phyloP scores from a whole-genome alignment of 208 protist genomes.

The Trypanosoma avium region DNA sequence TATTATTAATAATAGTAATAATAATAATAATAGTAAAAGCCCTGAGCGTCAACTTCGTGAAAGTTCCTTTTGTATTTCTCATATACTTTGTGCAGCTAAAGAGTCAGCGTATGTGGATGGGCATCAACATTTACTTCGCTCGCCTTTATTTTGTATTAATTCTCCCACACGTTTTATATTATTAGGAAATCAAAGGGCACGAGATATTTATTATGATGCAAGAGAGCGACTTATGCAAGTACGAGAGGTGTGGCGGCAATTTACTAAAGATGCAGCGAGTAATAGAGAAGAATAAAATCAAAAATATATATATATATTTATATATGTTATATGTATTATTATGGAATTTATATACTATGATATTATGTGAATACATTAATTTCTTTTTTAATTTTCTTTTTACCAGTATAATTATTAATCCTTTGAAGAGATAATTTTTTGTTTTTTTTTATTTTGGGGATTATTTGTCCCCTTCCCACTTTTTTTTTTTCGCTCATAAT shows the following conservation, averaged over 20 bases:
- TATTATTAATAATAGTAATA: neutral
- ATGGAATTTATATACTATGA: no score
- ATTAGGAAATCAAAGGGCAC: slow-evolving; percentile 40
- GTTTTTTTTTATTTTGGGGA: no score
- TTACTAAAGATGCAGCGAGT: neutral
- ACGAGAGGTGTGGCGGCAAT: slow-evolving; percentile 2
- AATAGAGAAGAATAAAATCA: no score
- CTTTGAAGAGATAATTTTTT: no score
- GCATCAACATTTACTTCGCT: slow-evolving; percentile 64
- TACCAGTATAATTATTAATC: no score
- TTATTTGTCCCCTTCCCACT: no score
- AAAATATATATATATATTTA: no score
- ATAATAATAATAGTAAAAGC: slow-evolving; percentile 7
- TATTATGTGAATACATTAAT: no score
- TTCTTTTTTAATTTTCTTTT: no score
- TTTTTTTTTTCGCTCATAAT: no score
- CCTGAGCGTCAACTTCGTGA: slow-evolving; percentile 49
- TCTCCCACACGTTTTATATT: slow-evolving; percentile 73
- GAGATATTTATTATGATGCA: slow-evolving; percentile 14
- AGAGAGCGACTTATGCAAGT: neutral
- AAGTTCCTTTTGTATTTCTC: slow-evolving; percentile 48
- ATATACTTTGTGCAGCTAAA: slow-evolving; percentile 41
- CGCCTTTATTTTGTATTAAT: slow-evolving; percentile 66
- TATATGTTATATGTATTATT: no score
- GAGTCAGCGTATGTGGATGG: slow-evolving; percentile 75